Conservation (phyloP, 805 yeast species). For the Candida patagonica region DNA sequence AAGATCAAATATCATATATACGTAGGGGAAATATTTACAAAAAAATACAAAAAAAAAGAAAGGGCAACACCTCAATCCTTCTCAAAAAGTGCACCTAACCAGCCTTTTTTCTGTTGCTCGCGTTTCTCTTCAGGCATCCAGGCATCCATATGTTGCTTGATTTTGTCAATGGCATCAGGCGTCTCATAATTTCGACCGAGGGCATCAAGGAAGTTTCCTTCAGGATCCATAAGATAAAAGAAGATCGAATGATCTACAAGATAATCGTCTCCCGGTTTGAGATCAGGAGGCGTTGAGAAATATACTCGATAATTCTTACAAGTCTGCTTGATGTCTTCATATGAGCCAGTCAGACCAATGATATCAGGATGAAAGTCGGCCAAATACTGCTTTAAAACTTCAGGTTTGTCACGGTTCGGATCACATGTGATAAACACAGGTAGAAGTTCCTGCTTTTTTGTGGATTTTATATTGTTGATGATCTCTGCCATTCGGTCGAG, state of each 20-base stretch:
- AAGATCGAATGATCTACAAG: constrained; percentile 95
- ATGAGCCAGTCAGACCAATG: constrained; percentile 85
- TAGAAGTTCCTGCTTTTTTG: constrained; percentile 36
- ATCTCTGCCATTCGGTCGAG: constrained; percentile 81
- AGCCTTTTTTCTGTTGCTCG: constrained; percentile 40
- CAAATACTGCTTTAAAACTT: constrained; percentile 71
- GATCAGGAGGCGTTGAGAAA: constrained; percentile 92
- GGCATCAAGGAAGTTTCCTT: constrained; percentile 91
- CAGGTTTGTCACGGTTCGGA: constrained; percentile 90
- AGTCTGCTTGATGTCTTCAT: constrained; percentile 69
- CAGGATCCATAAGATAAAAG: constrained; percentile 97
- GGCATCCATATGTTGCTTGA: constrained; percentile 63
- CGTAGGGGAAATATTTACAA: constrained; percentile 7
- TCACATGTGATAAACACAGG: constrained; percentile 95
- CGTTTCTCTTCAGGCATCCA: constrained; percentile 67
- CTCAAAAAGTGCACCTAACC: constrained; percentile 7
- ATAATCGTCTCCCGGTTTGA: constrained; percentile 93
- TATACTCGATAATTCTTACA: constrained; percentile 91
- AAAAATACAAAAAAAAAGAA: background rate
- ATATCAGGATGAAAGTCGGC: constrained; percentile 84
- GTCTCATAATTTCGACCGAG: constrained; percentile 86
- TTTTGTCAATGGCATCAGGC: constrained; percentile 64
- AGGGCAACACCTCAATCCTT: background rate
- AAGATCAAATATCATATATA: background rate
- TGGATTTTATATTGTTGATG: constrained; percentile 42